Evolutionary conservation across 805 yeast genomes (phyloP), one percentile per base, ranked within the genome.

Genomic region (Candida easanensis): DNA sequence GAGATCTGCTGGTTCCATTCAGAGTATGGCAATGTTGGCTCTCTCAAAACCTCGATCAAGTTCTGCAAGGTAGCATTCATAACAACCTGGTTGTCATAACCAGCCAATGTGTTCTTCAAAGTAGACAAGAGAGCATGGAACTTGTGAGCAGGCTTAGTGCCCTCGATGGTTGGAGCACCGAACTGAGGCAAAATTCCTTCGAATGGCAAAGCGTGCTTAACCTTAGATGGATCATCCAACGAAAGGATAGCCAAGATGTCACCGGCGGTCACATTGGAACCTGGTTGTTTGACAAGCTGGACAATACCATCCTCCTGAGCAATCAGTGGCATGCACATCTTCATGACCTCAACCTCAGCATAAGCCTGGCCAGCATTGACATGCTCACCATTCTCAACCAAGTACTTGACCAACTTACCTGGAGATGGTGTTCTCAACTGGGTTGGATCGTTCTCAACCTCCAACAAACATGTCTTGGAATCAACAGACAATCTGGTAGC

Each of bases 301-400:
- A 90, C 87, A 45, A 77, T 73, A 76, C 99, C 99, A 58, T 86
- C 84, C 65, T 91, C 99, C 65, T 82, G 88, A 17, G 97, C 91
- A 60, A 90, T 71, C 58, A 93, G 76, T 39, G 99, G 97, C 97
- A 93, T 93, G 68, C 90, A 89, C 99, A 93, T 93, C 69, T 93
- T 93, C 99, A 93, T 93, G 54, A 93, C 99, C 71, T 93, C 99
- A 45, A 93, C 97, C 71, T 93, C 99, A 33, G 99, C 99, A 61
- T 80, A 95, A 36, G 97, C 82, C 69, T 91, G 95, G 48, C 98
- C 98, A 47, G 93, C 81, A 40, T 67, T 69, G 56, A 93, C 78
- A 60, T 91, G 98, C 51, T 91, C 99, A 54, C 99, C 99, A 56
- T 83, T 84, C 62, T 95, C 98, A 49, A 93, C 96, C 54, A 93